Evolutionary conservation across 2,329 filamentous ascomycete genomes (phyloP).

Genomic region (Monilinia fructigena): DNA sequence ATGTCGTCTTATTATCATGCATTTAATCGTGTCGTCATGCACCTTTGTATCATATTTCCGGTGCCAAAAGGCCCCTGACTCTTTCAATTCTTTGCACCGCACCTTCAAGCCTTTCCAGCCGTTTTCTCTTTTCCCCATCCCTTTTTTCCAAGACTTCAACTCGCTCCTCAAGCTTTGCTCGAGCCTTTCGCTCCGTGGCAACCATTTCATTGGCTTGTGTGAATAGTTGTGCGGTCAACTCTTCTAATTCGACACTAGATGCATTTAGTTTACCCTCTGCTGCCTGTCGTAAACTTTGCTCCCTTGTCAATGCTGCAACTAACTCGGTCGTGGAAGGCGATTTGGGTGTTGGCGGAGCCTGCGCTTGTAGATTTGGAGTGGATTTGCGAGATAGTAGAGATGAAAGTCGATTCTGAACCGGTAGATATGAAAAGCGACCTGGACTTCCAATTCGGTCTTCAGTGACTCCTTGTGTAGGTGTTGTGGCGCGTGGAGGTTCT

Average conservation of each 20-base stretch:
- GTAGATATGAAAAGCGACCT: slow-evolving; percentile 34
- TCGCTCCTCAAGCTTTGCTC: slow-evolving; percentile 69
- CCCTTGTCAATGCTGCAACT: slow-evolving; percentile 62
- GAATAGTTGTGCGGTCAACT: slow-evolving; percentile 72
- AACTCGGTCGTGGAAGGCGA: slow-evolving; percentile 48
- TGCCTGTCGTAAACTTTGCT: slow-evolving; percentile 63
- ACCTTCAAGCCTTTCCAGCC: slow-evolving; percentile 69
- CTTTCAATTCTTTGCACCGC: slow-evolving; percentile 70
- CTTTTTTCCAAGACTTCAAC: slow-evolving; percentile 66
- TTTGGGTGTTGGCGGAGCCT: slow-evolving; percentile 27
- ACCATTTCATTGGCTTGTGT: slow-evolving; percentile 89
- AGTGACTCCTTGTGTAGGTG: slow-evolving; percentile 33
- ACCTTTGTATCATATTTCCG: slow-evolving; percentile 30
- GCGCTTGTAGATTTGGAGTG: slow-evolving; percentile 43
- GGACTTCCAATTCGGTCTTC: slow-evolving; percentile 38
- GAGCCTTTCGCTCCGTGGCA: slow-evolving; percentile 67
- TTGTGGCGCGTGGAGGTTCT: slow-evolving; percentile 9
- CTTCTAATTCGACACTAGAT: slow-evolving; percentile 73
- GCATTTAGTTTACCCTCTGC: slow-evolving; percentile 67
- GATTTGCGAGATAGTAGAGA: slow-evolving; percentile 53
- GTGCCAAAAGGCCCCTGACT: slow-evolving; percentile 58
- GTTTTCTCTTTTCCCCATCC: slow-evolving; percentile 65
- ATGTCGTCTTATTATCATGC: slow-evolving; percentile 13
- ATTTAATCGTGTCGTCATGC: slow-evolving; percentile 13
- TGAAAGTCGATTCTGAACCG: slow-evolving; percentile 40